phyloP scores from a whole-genome alignment of 768 basidiomycete genomes.

The Boletellus emodensis region DNA sequence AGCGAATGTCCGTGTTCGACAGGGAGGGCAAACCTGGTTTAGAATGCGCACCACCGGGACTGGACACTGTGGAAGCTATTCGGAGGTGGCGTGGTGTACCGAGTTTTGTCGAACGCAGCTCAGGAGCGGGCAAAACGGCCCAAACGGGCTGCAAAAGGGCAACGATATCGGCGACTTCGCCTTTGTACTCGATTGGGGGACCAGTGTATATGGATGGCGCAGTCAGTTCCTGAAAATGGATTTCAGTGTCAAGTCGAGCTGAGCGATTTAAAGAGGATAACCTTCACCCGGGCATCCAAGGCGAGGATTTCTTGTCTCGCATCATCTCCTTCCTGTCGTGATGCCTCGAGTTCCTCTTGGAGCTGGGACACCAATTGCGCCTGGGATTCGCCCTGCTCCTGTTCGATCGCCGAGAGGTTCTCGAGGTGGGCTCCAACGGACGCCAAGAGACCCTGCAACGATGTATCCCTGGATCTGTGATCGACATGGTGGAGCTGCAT shows the following conservation, averaged over 20 bases:
- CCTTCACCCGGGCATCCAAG: conserved; percentile 39
- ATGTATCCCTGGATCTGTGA: conserved; percentile 45
- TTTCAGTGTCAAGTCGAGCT: background rate
- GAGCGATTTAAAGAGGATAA: conserved; percentile 11
- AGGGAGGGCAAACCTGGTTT: conserved; percentile 47
- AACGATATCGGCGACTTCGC: conserved; percentile 53
- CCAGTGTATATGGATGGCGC: conserved; percentile 21
- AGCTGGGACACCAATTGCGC: conserved; percentile 51
- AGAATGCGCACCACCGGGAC: conserved; percentile 27
- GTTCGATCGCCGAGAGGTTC: conserved; percentile 42
- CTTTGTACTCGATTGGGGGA: conserved; percentile 30
- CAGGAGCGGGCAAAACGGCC: conserved; percentile 78
- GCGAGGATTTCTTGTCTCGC: conserved; percentile 39
- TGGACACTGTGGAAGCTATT: conserved; percentile 40
- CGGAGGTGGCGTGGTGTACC: conserved; percentile 45
- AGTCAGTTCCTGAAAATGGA: conserved; percentile 20
- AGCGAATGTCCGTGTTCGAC: conserved; percentile 81
- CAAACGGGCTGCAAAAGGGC: conserved; percentile 71
- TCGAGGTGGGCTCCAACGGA: conserved; percentile 52
- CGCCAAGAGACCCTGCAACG: conserved; percentile 45
- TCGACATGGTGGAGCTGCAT: conserved; percentile 56
- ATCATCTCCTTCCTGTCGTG: conserved; percentile 48
- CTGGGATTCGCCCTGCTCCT: conserved; percentile 38
- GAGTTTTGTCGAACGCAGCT: conserved; percentile 70
- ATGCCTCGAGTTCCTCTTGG: conserved; percentile 53